A percentile compares a stretch with the other conserved stretches of the same genome.
Conservation (phyloP, 129 eudicot genomes). For the Apium graveolens region DNA sequence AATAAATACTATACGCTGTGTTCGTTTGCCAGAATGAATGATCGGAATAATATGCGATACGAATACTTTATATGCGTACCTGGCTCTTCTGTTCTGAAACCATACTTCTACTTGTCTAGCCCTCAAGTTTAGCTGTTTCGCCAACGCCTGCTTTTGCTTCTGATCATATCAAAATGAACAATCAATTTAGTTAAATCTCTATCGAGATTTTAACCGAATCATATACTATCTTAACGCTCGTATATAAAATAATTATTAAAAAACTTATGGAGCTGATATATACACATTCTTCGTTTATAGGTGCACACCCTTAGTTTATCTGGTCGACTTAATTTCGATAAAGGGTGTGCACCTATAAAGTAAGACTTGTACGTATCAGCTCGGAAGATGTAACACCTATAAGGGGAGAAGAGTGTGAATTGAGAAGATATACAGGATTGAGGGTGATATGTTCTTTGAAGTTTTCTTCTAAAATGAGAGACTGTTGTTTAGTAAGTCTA, state of each 20-base stretch:
- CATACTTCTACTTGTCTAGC: slow-evolving; percentile 76
- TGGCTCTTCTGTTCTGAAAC: slow-evolving; percentile 80
- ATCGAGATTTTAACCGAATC: background rate
- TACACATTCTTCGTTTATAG: too few relatives aligned
- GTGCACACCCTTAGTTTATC: too few relatives aligned
- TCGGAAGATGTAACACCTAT: too few relatives aligned
- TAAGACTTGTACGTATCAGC: too few relatives aligned
- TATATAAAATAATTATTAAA: too few relatives aligned
- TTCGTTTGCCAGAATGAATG: background rate
- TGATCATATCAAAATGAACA: background rate
- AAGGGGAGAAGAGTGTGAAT: too few relatives aligned
- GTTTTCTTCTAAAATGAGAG: slow-evolving; percentile 50
- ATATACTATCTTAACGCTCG: background rate
- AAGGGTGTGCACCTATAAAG: too few relatives aligned
- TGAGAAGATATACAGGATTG: slow-evolving; percentile 31
- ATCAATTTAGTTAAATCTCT: background rate
- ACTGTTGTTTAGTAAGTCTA: slow-evolving; percentile 48
- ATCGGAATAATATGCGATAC: background rate
- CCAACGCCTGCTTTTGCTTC: slow-evolving; percentile 59
- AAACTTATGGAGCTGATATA: too few relatives aligned
- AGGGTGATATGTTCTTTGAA: slow-evolving; percentile 63
- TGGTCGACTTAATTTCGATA: too few relatives aligned
- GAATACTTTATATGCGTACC: slow-evolving; percentile 15
- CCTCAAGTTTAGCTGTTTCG: slow-evolving; percentile 40
- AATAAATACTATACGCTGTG: background rate